Conservation (phyloP, 176 grass and related monocot species). For the Zea luxurians region DNA sequence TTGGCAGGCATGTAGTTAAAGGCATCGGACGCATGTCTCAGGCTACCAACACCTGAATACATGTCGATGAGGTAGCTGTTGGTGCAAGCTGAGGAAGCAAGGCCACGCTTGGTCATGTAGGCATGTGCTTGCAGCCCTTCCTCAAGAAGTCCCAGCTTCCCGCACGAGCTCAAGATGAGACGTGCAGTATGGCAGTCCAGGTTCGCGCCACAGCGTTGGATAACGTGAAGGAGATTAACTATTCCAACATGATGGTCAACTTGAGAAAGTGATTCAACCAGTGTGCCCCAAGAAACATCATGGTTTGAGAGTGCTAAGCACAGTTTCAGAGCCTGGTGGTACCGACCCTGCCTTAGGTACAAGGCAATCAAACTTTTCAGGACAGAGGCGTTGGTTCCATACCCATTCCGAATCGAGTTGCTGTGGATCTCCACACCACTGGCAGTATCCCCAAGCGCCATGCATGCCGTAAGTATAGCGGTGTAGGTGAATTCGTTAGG, state of each 20-base stretch:
- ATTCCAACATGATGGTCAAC: constrained; percentile 40
- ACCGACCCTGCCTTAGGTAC: constrained; percentile 32
- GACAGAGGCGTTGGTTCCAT: constrained; percentile 46
- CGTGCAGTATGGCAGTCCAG: constrained; percentile 41
- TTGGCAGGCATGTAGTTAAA: constrained; percentile 55
- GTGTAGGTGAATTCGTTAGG: constrained; percentile 76
- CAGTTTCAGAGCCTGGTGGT: constrained; percentile 38
- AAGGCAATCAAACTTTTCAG: constrained; percentile 50
- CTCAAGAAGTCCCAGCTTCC: constrained; percentile 28
- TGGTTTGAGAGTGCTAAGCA: constrained; percentile 41
- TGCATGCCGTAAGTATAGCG: constrained; percentile 48
- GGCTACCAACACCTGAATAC: constrained; percentile 61
- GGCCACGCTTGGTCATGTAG: constrained; percentile 54
- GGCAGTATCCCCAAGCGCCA: constrained; percentile 43
- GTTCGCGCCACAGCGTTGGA: constrained; percentile 40
- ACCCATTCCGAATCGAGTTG: constrained; percentile 55
- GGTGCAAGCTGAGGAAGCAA: constrained; percentile 38
- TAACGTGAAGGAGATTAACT: constrained; percentile 45
- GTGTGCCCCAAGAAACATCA: constrained; percentile 42
- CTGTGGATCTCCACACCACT: constrained; percentile 55
- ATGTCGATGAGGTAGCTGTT: constrained; percentile 59
- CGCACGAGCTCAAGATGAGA: constrained; percentile 50
- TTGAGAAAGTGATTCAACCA: constrained; percentile 46
- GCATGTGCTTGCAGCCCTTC: constrained; percentile 60
- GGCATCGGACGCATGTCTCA: constrained; percentile 47